Evolutionary conservation across 2,329 filamentous ascomycete species (phyloP).

Genomic region (Raffaelea ambrosiae): DNA sequence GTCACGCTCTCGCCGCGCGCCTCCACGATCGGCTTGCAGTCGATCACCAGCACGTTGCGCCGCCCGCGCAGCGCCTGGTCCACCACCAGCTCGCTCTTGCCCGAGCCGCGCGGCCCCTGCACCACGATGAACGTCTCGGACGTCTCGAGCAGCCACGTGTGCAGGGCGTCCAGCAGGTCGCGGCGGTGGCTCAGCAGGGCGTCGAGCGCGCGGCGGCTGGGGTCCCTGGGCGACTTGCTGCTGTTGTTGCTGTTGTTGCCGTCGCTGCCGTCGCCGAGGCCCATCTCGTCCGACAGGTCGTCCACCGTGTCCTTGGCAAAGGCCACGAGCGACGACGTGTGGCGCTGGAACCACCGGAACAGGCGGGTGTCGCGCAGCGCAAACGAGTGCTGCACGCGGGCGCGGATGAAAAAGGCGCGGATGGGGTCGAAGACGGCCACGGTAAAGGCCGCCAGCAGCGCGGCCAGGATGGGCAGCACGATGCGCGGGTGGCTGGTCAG

Average conservation of each 20-base stretch:
- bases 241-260: not conserved
- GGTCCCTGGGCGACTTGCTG: not conserved
- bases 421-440: slow-evolving; percentile 92
- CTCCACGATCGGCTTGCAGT: slow-evolving; percentile 90
- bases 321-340: slow-evolving; percentile 57
- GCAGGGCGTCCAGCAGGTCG: slow-evolving; percentile 71
- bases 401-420: slow-evolving; percentile 83
- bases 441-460: slow-evolving; percentile 71
- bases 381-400: slow-evolving; percentile 72
- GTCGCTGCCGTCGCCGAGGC: slow-evolving; percentile 43
- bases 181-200: slow-evolving; percentile 85
- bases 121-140: slow-evolving; percentile 89
- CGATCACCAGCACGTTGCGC: slow-evolving; percentile 72
- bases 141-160: slow-evolving; percentile 79
- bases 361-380: slow-evolving; percentile 64
- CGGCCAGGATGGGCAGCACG: slow-evolving; percentile 74
- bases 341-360: slow-evolving; percentile 73
- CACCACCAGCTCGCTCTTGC: slow-evolving; percentile 79
- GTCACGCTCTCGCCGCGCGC: slow-evolving; percentile 80
- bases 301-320: slow-evolving; percentile 34
- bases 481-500: slow-evolving; percentile 77
- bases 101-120: slow-evolving; percentile 84
- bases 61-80: slow-evolving; percentile 73
- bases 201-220: slow-evolving; percentile 43
- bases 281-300: slow-evolving; percentile 48